phyloP scores from a whole-genome alignment of 1,139 yeast genomes.

The Saccharomyces uvarum region DNA sequence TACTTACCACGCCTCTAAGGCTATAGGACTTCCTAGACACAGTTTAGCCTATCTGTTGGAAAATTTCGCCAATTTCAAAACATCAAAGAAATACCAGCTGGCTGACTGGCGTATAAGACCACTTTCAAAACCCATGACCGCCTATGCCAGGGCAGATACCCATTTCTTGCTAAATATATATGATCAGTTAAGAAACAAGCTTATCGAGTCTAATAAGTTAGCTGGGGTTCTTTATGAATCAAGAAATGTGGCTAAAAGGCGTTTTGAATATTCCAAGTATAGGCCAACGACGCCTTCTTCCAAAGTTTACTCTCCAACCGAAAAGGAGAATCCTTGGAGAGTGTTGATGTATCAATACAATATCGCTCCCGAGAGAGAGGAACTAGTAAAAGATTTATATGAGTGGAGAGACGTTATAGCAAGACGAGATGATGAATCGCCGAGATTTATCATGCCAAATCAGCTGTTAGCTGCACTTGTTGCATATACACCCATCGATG shows the following conservation, averaged over 20 bases:
- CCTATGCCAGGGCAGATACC: conserved; percentile 92
- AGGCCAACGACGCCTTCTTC: conserved; percentile 41
- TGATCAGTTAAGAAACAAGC: conserved; percentile 62
- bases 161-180: conserved; percentile 79
- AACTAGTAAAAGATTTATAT: conserved; percentile 54
- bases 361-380: conserved; percentile 48
- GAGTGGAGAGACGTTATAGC: conserved; percentile 82
- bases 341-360: conserved; percentile 59
- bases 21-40: conserved; percentile 69
- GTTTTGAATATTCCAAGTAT: conserved; percentile 68
- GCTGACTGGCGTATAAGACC: conserved; percentile 98
- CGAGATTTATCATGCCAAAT: conserved; percentile 76
- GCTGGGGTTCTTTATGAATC: conserved; percentile 67
- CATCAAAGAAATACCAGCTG: conserved; percentile 89
- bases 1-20: conserved; percentile 82
- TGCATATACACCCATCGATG: conserved; percentile 48
- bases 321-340: conserved; percentile 50
- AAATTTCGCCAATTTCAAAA: conserved; percentile 70
- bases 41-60: conserved; percentile 82
- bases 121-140: conserved; percentile 61
- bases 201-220: conserved; percentile 46
- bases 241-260: conserved; percentile 68
- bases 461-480: conserved; percentile 63
- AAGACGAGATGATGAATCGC: conserved; percentile 72
- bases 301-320: conserved; percentile 42